phyloP scores from a whole-genome alignment of 78 protist species.

The Mastigamoeba balamuthi region DNA sequence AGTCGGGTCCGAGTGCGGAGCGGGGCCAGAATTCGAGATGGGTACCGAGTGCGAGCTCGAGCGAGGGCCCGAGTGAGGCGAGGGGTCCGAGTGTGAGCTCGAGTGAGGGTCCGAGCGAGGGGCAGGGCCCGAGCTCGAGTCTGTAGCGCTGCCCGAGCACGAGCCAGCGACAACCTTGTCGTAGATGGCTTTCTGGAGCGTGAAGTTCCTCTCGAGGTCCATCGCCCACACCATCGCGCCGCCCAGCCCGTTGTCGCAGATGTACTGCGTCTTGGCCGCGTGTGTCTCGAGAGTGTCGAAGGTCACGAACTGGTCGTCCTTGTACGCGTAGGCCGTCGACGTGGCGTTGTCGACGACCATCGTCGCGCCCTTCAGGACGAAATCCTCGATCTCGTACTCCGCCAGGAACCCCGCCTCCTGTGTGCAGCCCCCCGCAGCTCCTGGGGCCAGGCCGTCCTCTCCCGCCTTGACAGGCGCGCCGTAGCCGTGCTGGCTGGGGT shows the following conservation, averaged over 20 bases:
- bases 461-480: background rate
- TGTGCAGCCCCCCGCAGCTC: background rate
- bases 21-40: too few relatives aligned
- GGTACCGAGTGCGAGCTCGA: too few relatives aligned
- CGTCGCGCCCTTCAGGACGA: background rate
- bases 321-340: background rate
- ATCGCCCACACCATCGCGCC: conserved; percentile 3
- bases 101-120: too few relatives aligned
- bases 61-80: too few relatives aligned
- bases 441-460: background rate
- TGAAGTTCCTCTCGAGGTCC: background rate
- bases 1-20: too few relatives aligned
- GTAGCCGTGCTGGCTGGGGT: background rate
- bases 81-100: too few relatives aligned
- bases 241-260: background rate
- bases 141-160: too few relatives aligned
- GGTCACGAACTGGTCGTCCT: background rate
- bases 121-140: too few relatives aligned
- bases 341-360: background rate
- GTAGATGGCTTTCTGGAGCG: background rate
- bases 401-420: background rate
- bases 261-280: background rate
- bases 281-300: background rate
- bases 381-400: background rate
- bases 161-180: background rate